A percentile compares a stretch with the other conserved stretches of the same genome.
Evolutionary conservation across 1,284 basidiomycete genomes (phyloP).

Genomic region (Xanthoconium separans): DNA sequence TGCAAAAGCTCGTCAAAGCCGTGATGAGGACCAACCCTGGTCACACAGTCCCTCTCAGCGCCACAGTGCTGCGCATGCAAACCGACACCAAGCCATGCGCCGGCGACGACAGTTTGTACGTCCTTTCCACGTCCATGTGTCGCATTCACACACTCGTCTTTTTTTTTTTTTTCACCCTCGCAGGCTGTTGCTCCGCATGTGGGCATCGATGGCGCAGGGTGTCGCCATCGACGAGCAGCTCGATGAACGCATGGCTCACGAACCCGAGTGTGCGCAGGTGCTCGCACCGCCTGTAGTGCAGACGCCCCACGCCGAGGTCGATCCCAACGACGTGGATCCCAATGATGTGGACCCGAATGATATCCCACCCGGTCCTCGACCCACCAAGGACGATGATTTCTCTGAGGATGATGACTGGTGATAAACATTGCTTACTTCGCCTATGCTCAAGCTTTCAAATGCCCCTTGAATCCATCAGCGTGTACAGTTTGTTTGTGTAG

Average conservation of each 20-base stretch:
- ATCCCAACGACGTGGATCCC: conserved; percentile 15
- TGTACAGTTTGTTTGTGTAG: no score
- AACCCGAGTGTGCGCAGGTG: conserved; percentile 11
- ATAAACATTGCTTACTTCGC: background rate
- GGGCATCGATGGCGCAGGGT: conserved; percentile 34
- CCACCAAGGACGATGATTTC: conserved; percentile 19
- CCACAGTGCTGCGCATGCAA: conserved; percentile 29
- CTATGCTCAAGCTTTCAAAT: no score
- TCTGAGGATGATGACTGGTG: conserved; percentile 29
- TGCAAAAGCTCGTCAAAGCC: conserved; percentile 25
- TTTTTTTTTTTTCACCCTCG: no score
- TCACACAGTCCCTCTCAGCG: conserved; percentile 24
- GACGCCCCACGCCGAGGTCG: background rate
- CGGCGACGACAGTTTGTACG: conserved; percentile 35
- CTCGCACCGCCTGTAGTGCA: conserved; percentile 10
- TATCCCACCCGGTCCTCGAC: conserved; percentile 1
- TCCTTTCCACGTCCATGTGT: background rate
- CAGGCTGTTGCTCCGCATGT: conserved; percentile 32
- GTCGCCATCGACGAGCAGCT: conserved; percentile 32
- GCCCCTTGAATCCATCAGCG: no score
- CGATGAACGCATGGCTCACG: conserved; percentile 13
- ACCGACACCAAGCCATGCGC: conserved; percentile 28
- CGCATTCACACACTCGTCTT: background rate
- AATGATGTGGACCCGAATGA: conserved; percentile 25
- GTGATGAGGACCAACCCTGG: conserved; percentile 28